These are phyloP conservation scores for Lolium rigidum DNA, from an alignment of 176 grass and related monocot genomes.

Conservation along the genomic window DNA sequence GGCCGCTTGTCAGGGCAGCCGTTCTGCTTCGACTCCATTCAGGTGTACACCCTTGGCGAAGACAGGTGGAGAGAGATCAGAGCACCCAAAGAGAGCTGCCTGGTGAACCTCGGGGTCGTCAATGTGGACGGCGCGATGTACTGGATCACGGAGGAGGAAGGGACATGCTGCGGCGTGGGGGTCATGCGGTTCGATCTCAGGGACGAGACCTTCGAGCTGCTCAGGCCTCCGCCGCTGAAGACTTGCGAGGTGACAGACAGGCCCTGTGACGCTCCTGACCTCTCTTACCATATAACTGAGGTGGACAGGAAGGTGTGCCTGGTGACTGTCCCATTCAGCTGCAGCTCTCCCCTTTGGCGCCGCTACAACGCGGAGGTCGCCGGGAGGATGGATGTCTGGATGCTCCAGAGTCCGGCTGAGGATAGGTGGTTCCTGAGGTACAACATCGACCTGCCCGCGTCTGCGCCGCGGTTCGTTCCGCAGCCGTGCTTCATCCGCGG, in stretches of 20 bases:
- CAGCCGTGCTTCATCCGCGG: slow-evolving; percentile 50
- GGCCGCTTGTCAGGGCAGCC: slow-evolving; percentile 35
- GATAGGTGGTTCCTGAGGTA: slow-evolving; percentile 37
- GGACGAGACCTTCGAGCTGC: slow-evolving; percentile 30
- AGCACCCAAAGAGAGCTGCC: slow-evolving; percentile 24
- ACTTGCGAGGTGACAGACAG: background rate
- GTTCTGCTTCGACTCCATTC: slow-evolving; percentile 43
- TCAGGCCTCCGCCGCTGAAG: slow-evolving; percentile 35
- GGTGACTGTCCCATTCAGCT: slow-evolving; percentile 20
- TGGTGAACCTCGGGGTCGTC: slow-evolving; percentile 47
- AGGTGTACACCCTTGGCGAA: slow-evolving; percentile 46
- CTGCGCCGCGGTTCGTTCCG: background rate
- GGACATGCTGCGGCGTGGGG: background rate
- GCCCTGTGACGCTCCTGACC: background rate
- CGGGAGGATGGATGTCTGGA: slow-evolving; percentile 42
- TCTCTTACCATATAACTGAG: slow-evolving; percentile 31
- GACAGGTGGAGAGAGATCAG: slow-evolving; percentile 29
- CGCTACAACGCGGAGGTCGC: slow-evolving; percentile 26
- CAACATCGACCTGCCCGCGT: slow-evolving; percentile 22
- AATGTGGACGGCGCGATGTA: slow-evolving; percentile 44
- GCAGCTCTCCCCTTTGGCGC: slow-evolving; percentile 27
- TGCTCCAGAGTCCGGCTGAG: slow-evolving; percentile 32
- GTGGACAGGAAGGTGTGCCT: slow-evolving; percentile 24
- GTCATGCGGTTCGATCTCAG: slow-evolving; percentile 47
- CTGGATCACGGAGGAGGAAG: slow-evolving; percentile 42